These are phyloP conservation scores for Penicillium sp. DNA, from an alignment of 2,329 filamentous ascomycete genomes.

Conservation along the genomic window DNA sequence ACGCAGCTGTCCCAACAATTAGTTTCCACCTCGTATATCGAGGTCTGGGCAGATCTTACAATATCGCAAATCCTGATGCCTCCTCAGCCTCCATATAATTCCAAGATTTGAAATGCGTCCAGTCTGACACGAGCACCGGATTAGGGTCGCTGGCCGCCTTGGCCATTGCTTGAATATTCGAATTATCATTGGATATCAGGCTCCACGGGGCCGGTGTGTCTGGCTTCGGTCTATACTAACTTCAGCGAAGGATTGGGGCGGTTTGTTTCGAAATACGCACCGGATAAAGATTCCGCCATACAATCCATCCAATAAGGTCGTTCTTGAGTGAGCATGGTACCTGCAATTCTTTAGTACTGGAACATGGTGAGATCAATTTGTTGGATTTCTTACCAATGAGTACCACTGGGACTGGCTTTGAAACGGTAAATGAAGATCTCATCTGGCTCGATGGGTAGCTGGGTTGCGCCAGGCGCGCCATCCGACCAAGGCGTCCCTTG, in stretches of 20 bases:
- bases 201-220: conserved; percentile 11
- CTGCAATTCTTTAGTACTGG: neutral
- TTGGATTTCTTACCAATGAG: conserved; percentile 57
- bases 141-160: conserved; percentile 50
- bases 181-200: conserved; percentile 45
- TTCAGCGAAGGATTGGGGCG: neutral
- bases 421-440: neutral
- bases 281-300: conserved; percentile 58
- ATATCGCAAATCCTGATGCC: conserved; percentile 8
- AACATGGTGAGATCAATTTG: neutral
- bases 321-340: conserved; percentile 54
- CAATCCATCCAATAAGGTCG: conserved; percentile 60
- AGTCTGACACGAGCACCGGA: conserved; percentile 58
- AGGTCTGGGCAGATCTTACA: neutral
- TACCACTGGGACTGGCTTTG: conserved; percentile 18
- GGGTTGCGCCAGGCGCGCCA: neutral
- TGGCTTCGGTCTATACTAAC: neutral
- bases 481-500: neutral
- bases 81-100: conserved; percentile 5
- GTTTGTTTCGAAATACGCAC: conserved; percentile 27
- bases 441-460: neutral
- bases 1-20: conserved; percentile 15
- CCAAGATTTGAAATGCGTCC: conserved; percentile 55
- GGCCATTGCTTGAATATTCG: conserved; percentile 46
- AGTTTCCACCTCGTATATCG: neutral